phyloP scores from a whole-genome alignment of 441 rosid species.

The Arabidopsis lyrata region DNA sequence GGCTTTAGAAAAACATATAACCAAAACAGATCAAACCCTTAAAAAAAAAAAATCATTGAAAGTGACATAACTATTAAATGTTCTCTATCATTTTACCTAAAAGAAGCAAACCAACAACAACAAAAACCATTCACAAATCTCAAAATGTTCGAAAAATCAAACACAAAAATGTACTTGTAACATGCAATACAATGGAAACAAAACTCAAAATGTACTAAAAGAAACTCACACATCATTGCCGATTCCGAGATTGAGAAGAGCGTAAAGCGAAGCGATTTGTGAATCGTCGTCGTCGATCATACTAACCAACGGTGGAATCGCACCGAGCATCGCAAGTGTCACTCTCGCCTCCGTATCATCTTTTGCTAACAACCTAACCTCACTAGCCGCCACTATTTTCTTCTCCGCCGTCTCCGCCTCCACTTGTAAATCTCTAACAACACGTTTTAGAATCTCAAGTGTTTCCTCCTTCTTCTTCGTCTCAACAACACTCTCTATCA shows the following conservation, averaged over 20 bases:
- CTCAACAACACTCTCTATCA: constrained; percentile 55
- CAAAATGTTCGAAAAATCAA: not conserved
- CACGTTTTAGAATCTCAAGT: constrained; percentile 63
- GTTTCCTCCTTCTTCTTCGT: constrained; percentile 69
- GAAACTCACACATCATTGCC: constrained; percentile 69
- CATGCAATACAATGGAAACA: constrained; percentile 9
- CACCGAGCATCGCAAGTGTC: constrained; percentile 82
- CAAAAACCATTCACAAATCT: not conserved
- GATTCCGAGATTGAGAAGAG: constrained; percentile 90
- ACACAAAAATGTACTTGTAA: too few relatives aligned
- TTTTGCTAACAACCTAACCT: constrained; percentile 67
- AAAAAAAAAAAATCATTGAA: constrained; percentile 33
- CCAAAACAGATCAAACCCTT: not conserved
- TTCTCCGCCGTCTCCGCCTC: constrained; percentile 4
- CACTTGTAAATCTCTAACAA: constrained; percentile 61
- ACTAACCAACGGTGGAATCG: constrained; percentile 83
- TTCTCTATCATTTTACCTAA: constrained; percentile 3
- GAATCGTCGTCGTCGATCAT: constrained; percentile 65
- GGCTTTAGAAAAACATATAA: not conserved
- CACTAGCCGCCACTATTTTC: constrained; percentile 55
- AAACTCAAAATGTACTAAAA: not conserved
- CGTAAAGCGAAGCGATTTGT: constrained; percentile 74
- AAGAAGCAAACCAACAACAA: constrained; percentile 8
- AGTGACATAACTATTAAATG: constrained; percentile 42
- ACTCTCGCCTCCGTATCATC: constrained; percentile 75